Evolutionary conservation across 257 asterid species (phyloP).

Genomic region (Petunia axillaris): DNA sequence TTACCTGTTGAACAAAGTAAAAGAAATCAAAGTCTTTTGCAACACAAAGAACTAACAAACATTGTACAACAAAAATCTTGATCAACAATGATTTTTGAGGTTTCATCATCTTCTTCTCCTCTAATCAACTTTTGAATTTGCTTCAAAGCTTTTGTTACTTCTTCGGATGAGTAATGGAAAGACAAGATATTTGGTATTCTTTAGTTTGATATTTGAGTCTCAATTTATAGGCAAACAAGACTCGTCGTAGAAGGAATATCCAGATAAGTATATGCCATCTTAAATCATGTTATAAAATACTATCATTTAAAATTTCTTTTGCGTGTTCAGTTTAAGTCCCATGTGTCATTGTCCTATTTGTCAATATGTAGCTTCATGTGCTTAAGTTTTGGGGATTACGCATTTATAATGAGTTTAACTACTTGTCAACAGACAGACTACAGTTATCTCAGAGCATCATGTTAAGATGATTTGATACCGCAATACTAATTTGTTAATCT

Average conservation of each 20-base stretch:
- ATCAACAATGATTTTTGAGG: constrained; percentile 23
- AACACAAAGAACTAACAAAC: constrained; percentile 30
- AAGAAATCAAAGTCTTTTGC: constrained; percentile 45
- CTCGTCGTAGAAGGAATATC: background rate
- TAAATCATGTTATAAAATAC: background rate
- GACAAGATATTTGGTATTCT: background rate
- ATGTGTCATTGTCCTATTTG: background rate
- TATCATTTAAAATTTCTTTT: background rate
- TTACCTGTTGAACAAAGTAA: constrained; percentile 51
- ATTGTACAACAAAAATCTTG: constrained; percentile 28
- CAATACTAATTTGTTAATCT: no score
- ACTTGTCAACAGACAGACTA: no score
- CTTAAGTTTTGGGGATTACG: background rate
- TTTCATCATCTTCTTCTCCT: constrained; percentile 26
- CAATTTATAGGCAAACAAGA: constrained; percentile 26
- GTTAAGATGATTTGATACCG: no score
- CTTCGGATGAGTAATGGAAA: background rate
- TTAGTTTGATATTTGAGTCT: background rate
- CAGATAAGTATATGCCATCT: constrained; percentile 16
- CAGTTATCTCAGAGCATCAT: no score
- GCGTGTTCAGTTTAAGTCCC: background rate
- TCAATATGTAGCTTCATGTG: background rate
- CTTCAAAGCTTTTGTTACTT: constrained; percentile 7
- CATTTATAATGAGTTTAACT: background rate
- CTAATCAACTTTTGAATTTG: background rate